These are phyloP conservation scores for Cnidoscolus chayamansa DNA, from an alignment of 441 rosid genomes.

Conservation along the genomic window DNA sequence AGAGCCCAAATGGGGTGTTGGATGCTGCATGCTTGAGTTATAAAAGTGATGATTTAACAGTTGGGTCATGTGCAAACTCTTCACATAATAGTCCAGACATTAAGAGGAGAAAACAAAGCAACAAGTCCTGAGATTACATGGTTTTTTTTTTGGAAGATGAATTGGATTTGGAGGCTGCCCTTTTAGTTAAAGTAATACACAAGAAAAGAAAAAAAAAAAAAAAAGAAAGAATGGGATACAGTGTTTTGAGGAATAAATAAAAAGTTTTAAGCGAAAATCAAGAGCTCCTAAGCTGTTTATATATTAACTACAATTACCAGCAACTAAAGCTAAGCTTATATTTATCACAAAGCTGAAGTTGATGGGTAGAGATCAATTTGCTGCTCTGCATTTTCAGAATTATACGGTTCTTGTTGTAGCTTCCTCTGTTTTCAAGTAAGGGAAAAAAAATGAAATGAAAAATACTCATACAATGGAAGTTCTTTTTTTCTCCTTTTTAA, in stretches of 20 bases:
- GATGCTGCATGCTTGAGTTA: slow-evolving; percentile 64
- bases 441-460: not conserved
- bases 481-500: not conserved
- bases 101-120: slow-evolving; percentile 47
- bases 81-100: slow-evolving; percentile 36
- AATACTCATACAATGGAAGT: not conserved
- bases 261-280: slow-evolving; percentile 5
- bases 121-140: slow-evolving; percentile 24
- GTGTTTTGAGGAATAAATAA: slow-evolving; percentile 18
- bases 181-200: slow-evolving; percentile 8
- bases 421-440: slow-evolving; percentile 2
- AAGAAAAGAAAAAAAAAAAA: slow-evolving; percentile 4
- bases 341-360: slow-evolving; percentile 13
- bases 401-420: slow-evolving; percentile 6
- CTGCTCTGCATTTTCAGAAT: not conserved
- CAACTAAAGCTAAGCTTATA: not conserved
- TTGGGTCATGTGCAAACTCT: slow-evolving; percentile 42
- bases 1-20: slow-evolving; percentile 62
- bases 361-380: not conserved
- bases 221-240: not conserved
- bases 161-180: not conserved
- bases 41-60: slow-evolving; percentile 42
- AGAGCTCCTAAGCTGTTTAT: slow-evolving; percentile 23
- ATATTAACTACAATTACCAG: slow-evolving; percentile 7
- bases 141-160: slow-evolving; percentile 16